These are phyloP conservation scores for Flaveria brownii DNA, from an alignment of 129 eudicot genomes.

Conservation along the genomic window DNA sequence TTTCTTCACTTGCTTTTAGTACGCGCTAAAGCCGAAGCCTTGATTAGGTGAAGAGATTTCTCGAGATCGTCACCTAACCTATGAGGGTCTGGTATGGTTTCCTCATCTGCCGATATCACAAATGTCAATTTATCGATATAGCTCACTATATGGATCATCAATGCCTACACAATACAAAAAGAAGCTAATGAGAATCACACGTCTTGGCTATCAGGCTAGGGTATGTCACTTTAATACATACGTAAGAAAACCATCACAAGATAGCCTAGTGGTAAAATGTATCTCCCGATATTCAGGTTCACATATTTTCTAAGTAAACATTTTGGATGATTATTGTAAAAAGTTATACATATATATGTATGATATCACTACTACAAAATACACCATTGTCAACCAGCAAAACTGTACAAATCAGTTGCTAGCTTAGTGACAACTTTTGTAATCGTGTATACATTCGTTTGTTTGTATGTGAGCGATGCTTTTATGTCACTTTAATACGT, in stretches of 20 bases:
- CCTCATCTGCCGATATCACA: constrained; percentile 45
- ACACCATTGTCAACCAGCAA: no score
- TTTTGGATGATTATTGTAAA: no score
- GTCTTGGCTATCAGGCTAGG: not conserved
- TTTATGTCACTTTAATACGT: not conserved
- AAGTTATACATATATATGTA: not conserved
- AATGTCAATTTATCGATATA: constrained; percentile 45
- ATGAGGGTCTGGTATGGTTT: constrained; percentile 46
- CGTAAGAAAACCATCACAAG: no score
- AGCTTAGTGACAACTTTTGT: no score
- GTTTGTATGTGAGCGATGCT: not conserved
- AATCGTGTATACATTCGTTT: no score
- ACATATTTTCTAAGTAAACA: no score
- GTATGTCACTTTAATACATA: no score
- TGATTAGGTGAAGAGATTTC: constrained; percentile 41
- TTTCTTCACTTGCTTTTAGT: constrained; percentile 24
- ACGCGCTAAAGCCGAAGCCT: constrained; percentile 31
- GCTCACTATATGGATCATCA: constrained; percentile 48
- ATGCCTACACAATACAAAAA: constrained; percentile 29
- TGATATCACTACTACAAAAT: not conserved
- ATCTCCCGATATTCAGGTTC: no score
- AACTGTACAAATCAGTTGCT: no score
- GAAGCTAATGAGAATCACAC: not conserved
- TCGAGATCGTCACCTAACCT: constrained; percentile 38
- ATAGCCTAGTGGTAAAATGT: no score